A percentile compares a stretch with the other conserved stretches of the same genome.
phyloP scores from a whole-genome alignment of 2,329 filamentous ascomycete species.

The Exophiala sp. region DNA sequence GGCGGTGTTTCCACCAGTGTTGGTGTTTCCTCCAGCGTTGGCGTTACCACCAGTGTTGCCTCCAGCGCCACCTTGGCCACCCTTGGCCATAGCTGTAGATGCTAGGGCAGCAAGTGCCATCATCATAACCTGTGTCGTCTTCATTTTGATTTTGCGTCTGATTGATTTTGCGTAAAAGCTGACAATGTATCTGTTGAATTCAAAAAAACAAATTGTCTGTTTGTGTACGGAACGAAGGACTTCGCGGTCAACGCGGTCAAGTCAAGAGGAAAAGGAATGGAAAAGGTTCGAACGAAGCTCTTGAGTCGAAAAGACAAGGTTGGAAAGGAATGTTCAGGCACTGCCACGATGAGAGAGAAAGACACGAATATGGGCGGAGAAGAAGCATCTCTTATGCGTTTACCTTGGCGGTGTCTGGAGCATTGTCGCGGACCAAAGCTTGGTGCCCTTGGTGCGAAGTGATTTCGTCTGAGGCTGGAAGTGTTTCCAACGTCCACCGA shows the following conservation, averaged over 20 bases:
- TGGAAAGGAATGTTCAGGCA: constrained; percentile 29
- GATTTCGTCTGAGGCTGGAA: constrained; percentile 27
- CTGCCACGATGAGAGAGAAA: constrained; percentile 25
- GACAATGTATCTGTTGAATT: not conserved
- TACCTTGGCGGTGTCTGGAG: constrained; percentile 16
- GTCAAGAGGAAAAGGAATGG: constrained; percentile 19
- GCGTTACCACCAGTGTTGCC: constrained; percentile 7
- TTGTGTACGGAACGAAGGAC: constrained; percentile 20
- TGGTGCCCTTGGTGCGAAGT: constrained; percentile 11
- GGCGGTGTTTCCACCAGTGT: constrained; percentile 10
- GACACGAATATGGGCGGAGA: constrained; percentile 9
- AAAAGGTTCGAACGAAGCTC: constrained; percentile 2
- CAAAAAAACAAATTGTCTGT: constrained; percentile 3
- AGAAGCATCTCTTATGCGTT: constrained; percentile 22
- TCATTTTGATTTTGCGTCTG: constrained; percentile 15
- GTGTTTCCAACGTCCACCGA: constrained; percentile 24
- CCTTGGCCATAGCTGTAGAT: constrained; percentile 16
- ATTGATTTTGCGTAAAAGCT: too few relatives aligned
- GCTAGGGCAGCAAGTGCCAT: constrained; percentile 18
- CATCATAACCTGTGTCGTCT: constrained; percentile 21
- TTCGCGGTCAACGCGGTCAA: constrained; percentile 26
- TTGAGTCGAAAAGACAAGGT: constrained; percentile 13
- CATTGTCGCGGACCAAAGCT: not conserved
- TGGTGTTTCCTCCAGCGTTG: constrained; percentile 6
- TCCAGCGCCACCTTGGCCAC: constrained; percentile 7